Evolutionary conservation across 1,284 basidiomycete genomes (phyloP), one percentile per base, ranked within the genome.

Genomic region (Rhodotorula mucilaginosa): DNA sequence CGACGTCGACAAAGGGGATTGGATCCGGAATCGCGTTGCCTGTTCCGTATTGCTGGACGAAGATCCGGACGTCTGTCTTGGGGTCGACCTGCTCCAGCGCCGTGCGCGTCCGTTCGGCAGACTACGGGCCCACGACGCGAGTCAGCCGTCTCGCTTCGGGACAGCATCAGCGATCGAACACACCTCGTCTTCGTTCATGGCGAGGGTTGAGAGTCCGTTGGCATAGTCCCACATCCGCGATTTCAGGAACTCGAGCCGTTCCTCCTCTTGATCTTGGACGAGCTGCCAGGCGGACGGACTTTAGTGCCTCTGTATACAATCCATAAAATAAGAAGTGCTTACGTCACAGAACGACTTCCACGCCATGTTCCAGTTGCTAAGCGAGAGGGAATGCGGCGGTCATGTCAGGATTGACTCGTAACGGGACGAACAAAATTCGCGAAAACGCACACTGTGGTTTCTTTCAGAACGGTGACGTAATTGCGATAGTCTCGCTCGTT

Each of bases 211-310:
- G 29, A 98, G 89, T 1, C 90, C 89, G 81, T 99, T 99, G 3
- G 96, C 94, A 80, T 93, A 97, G 47, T 89, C 88, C 96, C 96
- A 99, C 80, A 97, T 86, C 76, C 93, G 92, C 80, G 95, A 91
- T 83, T 97, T 97, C 83, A 91, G 89, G 79, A 97, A 92, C 74
- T 94, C 92, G 80, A 97, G 83, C 21, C 97, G 87, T 73, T 96
- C 90, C 79, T 98, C 95, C 80, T 99, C 96, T 60, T 97, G 81
- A 82, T 99, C 96, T 82, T 99, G 97, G 76, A 91, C 94, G 68
- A 88, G 88, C 83, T 86, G 76, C 48, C 77, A 68, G 65, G n/a
- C 31, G 16, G 26, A 34, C 31, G 2, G 6, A 6, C 68, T 60
- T 67, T 61, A 64, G 44, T 23, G 39, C 8, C 29, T 44, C 16